Percentiles rank a stretch among this genome's conserved stretches.
phyloP scores from a whole-genome alignment of 257 asterid genomes.

The Solanum habrochaites region DNA sequence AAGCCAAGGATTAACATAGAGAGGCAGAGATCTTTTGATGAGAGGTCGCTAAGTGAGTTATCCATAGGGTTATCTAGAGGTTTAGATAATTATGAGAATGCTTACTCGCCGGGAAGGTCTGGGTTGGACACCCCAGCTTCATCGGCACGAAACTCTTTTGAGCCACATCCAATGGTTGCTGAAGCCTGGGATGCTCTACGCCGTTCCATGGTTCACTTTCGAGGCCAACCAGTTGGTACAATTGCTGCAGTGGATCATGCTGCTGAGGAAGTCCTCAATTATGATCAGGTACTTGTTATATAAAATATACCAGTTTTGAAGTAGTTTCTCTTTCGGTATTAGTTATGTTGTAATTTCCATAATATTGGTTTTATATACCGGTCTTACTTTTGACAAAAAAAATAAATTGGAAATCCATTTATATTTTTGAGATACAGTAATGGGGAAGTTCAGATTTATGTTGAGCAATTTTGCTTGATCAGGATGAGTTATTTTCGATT shows the following conservation, averaged over 20 bases:
- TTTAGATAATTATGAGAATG: conserved; percentile 34
- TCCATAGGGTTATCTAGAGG: conserved; percentile 46
- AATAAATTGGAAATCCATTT: too few relatives aligned
- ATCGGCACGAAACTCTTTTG: conserved; percentile 50
- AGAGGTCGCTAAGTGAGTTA: conserved; percentile 69
- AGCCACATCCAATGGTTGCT: conserved; percentile 77
- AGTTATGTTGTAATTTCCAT: not conserved
- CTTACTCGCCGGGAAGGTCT: conserved; percentile 59
- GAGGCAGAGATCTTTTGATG: conserved; percentile 65
- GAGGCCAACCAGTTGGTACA: conserved; percentile 80
- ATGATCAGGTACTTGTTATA: conserved; percentile 51
- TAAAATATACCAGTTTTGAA: not conserved
- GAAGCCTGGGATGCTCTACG: conserved; percentile 85
- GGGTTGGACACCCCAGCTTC: conserved; percentile 48
- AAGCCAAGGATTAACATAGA: conserved; percentile 54
- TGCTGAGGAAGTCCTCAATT: conserved; percentile 71
- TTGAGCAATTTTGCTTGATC: not conserved
- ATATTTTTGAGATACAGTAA: not conserved
- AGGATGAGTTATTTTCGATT: not conserved
- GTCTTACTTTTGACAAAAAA: too few relatives aligned
- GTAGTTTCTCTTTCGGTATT: not conserved
- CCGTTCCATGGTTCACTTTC: conserved; percentile 49
- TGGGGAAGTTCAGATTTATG: not conserved
- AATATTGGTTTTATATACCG: not conserved
- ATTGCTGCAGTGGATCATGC: conserved; percentile 82